Evolutionary conservation across 2,329 filamentous ascomycete species (phyloP), one percentile per base, ranked within the genome.

Genomic region (Zymoseptoria pseudotritici): DNA sequence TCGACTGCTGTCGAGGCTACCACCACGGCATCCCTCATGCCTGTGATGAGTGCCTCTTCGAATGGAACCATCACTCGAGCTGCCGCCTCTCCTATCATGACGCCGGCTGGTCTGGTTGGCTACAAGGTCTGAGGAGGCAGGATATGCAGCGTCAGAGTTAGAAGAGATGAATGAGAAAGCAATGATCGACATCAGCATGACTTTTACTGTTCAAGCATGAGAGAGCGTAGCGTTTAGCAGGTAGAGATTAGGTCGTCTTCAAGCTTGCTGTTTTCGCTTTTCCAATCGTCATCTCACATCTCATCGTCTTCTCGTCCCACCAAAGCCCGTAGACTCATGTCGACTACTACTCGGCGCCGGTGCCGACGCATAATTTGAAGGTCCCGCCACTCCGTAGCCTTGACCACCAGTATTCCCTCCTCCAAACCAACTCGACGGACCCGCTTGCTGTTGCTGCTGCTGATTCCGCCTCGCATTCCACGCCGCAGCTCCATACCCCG

Each of bases 271-370:
- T 46, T n/a, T 46, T n/a, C 1, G 17, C 17, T 46, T 17, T n/a
- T 13, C 17, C 3, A n/a, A 46, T 6, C 17, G 13, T 6, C 36
- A 46, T 17, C 36, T 7, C 36, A 46, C 11, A n/a, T 46, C 13
- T 56, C 56, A 71, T 62, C 70, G 63, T 54, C 71, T 63, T 26
- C 68, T 67, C 42, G 72, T 73, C 4, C 70, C 68, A 19, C 72
- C 72, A 59, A 74, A 74, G 0, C 72, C 72, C 10, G 71, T 73
- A 31, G 65, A 69, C 62, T 73, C 71, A 50, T 73, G 63, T 20
- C 71, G 64, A 53, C 68, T 68, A 52, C 66, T 68, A 50, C 70
- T 71, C 19, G 69, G 69, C 29, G 62, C 53, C 13, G 65, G 50
- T 3, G 65, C 58, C 31, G 50, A 36, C 21, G 42, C 20, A 54